Conservation (phyloP, 1,284 basidiomycete genomes). For the Apiotrichum montevideense region DNA sequence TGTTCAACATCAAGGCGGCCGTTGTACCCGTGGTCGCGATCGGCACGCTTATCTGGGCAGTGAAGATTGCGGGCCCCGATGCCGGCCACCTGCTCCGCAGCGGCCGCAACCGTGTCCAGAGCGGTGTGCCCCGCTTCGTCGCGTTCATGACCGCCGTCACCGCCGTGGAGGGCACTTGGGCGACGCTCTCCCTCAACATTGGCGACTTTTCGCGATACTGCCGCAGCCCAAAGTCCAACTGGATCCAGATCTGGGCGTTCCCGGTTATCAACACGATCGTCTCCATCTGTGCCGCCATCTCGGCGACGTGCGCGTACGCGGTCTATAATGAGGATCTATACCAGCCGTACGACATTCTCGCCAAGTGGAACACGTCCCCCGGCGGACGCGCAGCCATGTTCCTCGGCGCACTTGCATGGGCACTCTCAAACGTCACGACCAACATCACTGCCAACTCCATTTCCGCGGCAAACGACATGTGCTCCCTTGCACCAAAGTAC, state of each 20-base stretch:
- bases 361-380: conserved; percentile 60
- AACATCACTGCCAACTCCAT: conserved; percentile 63
- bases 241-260: conserved; percentile 63
- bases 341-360: conserved; percentile 40
- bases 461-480: conserved; percentile 71
- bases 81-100: conserved; percentile 54
- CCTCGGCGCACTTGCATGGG: conserved; percentile 64
- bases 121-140: conserved; percentile 30
- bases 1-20: conserved; percentile 63
- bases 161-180: conserved; percentile 34
- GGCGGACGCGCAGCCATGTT: conserved; percentile 63
- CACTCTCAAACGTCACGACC: conserved; percentile 62
- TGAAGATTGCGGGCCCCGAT: conserved; percentile 61
- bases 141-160: conserved; percentile 36
- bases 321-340: conserved; percentile 55
- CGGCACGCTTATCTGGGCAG: conserved; percentile 65
- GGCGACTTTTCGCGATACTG: conserved; percentile 55
- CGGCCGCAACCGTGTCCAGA: conserved; percentile 21
- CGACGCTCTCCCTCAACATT: conserved; percentile 59
- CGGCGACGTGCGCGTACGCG: conserved; percentile 53
- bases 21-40: conserved; percentile 63
- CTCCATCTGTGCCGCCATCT: conserved; percentile 59
- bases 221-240: conserved; percentile 41
- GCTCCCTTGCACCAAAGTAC: conserved; percentile 52
- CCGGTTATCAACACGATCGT: conserved; percentile 56